Evolutionary conservation across 768 basidiomycete species (phyloP), one percentile per base, ranked within the genome.

Genomic region (Russula dissimulans): DNA sequence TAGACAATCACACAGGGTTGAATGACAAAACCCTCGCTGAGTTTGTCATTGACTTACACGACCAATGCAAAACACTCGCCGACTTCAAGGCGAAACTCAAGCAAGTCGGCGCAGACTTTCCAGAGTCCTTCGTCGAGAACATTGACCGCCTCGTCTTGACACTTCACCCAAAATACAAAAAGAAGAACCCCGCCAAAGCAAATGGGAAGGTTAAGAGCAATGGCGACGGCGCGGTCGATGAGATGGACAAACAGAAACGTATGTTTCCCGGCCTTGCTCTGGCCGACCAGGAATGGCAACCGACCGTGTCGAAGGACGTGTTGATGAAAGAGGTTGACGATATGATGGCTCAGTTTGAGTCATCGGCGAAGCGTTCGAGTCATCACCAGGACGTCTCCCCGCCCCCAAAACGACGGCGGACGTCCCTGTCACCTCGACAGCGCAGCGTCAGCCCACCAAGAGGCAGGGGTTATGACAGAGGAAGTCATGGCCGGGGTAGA

Each of bases 91-190:
- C 73, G 50, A 87, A 89, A 70, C 81, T 98, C 47, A 78, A 79
- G 56, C 85, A 87, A 61, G 77, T 81, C 61, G 92, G 85, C 22
- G 89, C 91, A 18, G 84, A 83, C 64, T 94, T 97, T 68, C 87
- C 93, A 4, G 90, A 91, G 63, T 90, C 90, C 31, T 90, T 97
- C 70, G 75, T 95, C 59, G 89, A 94, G 71, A 95, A 87, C 69
- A 82, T 98, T 38, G 95, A 99, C 75, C 89, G 97, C 18, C 82
- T 98, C 54, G 91, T 99, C 66, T 81, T 97, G 56, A 90, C 82
- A 59, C 83, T 97, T 79, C 95, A 99, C 67, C 97, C 95, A 1
- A 97, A 93, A 68, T 88, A 97, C 77, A 97, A 91, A 78, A 90
- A 90, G 72, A 81, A 81, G 70, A 77, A 74, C 45, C 75, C 77